Evolutionary conservation across 345 rosid genomes (phyloP), one percentile per base, ranked within the genome.

Genomic region (Carallia pectinifolia): DNA sequence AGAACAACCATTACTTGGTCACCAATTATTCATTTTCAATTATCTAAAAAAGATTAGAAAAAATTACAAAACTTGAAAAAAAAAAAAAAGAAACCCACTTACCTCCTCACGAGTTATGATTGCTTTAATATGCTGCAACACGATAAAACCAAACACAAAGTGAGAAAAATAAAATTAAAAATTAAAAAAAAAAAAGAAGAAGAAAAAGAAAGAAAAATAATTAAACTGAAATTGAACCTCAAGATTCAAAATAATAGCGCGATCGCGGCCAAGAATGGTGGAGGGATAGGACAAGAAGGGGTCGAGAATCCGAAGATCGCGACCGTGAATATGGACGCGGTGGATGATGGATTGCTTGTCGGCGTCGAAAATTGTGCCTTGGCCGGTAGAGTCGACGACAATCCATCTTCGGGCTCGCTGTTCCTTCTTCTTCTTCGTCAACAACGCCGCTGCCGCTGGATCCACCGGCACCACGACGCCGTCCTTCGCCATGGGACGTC

Each of bases 81-180:
- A 33, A 2, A 4, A 38, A 0, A 34, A 8, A 16, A 17, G 53
- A 50, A 61, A 55, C 18, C 2, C 69, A 77, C 97, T 65, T 53
- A 95, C 98, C 97, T 92, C 97, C 27, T 92, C 94, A 33, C 97
- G 71, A 67, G 98, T 95, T 34, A 95, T 95, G 48, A 95, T 95
- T 23, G 99, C 98, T 81, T 95, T 92, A 74, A 95, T 90, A 75
- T 95, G 97, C 99, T 92, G 88, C 84, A 73, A 59, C 29, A 23
- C 34, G 48, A 34, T 55, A 58, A 17, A 16, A 72, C 71, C 17
- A 37, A 23, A 66, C 9, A 61, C 5, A 48, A 34, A 34, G 0
- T 18, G 38, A 23, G 31, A 47, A 64, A 4, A 38, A 9, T 38
- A 58, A 6, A 27, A 53, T 39, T 17, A 7, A 2, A 1, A 36